Base-by-base conservation (phyloP, 495 filamentous ascomycete species). In the Tuber microsphaerosporum region DNA sequence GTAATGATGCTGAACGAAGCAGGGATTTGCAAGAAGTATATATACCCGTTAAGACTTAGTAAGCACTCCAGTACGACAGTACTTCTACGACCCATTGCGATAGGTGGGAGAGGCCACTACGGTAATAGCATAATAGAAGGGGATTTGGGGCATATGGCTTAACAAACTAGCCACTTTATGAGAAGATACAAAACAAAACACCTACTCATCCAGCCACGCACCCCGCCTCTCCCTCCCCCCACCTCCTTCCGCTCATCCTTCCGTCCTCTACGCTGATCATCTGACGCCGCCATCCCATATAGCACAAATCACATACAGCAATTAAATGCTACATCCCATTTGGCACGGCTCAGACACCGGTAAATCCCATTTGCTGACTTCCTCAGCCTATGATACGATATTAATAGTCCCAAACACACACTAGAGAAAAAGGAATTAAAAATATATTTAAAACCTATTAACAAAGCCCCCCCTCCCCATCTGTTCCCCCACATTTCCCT, bases 371-470 rank as follows among this genome's bases (percentile, higher is more conserved):
- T 65, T 34, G 56, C 56, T 34, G n/a, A 34, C 56, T 65, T 65
- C 14, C 56, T 65, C 6, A 31, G 56, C 26, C 26, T 31, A 65
- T 34, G 56, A 4, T 34, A 34, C 56, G 56, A 65, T 34, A 34
- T 65, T 34, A 65, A 65, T 65, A 34, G 56, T 65, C 26, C 56
- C 56, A 34, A 34, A n/a, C 51, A 65, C 51, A 61, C 26, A 34
- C 10, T 2, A 19, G 10, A 61, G 34, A 46, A 37, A 72, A 56
- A 31, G 26, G 19, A 72, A 56, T 43, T 72, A 48, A 72, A 72
- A 72, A 48, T 72, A 72, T 72, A 44, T 72, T 72, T 48, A 72
- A 72, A 71, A 72, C 34, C 46, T 48, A 14, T 42, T 43, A 48
- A 48, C 31, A 48, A 48, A 34, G 26, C 10, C 39, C n/a, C 46